Evolutionary conservation across 129 eudicot genomes (phyloP).

Genomic region (Erigeron canadensis): DNA sequence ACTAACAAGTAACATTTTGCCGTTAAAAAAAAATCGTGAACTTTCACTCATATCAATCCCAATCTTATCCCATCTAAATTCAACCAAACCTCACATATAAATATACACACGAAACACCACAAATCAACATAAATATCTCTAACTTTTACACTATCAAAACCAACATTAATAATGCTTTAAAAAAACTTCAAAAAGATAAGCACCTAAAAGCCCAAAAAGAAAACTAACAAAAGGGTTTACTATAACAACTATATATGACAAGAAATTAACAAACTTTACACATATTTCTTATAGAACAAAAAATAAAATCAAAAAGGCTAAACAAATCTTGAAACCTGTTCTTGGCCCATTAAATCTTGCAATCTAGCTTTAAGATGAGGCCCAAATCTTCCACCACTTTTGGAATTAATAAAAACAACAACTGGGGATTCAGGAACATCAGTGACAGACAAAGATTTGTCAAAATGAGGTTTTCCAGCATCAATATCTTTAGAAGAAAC

Average conservation of each 20-base stretch:
- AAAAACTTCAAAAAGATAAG: not conserved
- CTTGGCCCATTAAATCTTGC: conserved; percentile 75
- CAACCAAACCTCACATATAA: too few species aligned
- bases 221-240: too few species aligned
- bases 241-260: not conserved
- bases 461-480: conserved; percentile 41
- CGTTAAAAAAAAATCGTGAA: too few species aligned
- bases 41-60: too few species aligned
- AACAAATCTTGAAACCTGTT: conserved; percentile 59
- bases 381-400: conserved; percentile 91
- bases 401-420: conserved; percentile 76
- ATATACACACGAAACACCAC: too few species aligned
- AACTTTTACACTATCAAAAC: too few species aligned
- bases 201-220: not conserved
- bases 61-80: too few species aligned
- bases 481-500: conserved; percentile 44
- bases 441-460: conserved; percentile 3
- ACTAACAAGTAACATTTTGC: too few species aligned
- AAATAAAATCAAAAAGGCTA: not conserved
- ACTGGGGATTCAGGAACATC: conserved; percentile 58
- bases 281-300: not conserved
- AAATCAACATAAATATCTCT: too few species aligned
- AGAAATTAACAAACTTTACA: not conserved
- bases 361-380: conserved; percentile 62
- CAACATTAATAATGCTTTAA: too few species aligned